Conservation (phyloP, 257 asterid genomes). For the Pogostemon cablin region DNA sequence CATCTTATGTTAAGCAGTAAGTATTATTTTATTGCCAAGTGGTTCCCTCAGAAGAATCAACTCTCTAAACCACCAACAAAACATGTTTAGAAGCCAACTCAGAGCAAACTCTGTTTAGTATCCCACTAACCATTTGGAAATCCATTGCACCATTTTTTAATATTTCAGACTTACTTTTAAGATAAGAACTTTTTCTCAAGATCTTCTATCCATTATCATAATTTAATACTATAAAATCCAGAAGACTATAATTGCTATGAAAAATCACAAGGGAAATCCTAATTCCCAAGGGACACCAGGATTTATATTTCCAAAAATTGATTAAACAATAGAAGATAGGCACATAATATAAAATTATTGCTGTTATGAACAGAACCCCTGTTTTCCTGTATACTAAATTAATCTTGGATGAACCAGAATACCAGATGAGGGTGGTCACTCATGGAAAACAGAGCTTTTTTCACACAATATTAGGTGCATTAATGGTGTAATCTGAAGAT, state of each 20-base stretch:
- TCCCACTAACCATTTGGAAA: conserved; percentile 22
- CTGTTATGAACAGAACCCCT: neutral
- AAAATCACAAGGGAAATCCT: no score
- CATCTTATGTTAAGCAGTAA: conserved; percentile 13
- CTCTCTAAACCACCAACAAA: conserved; percentile 7
- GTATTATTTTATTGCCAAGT: conserved; percentile 18
- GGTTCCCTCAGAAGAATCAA: conserved; percentile 17
- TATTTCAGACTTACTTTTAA: neutral
- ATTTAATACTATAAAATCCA: no score
- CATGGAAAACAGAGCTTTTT: conserved; percentile 34
- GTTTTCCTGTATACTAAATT: neutral
- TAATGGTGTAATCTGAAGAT: conserved; percentile 22
- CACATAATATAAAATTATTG: neutral
- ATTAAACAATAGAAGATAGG: no score
- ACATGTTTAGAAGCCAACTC: conserved; percentile 28
- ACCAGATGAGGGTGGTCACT: conserved; percentile 8
- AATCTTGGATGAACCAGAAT: neutral
- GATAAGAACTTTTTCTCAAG: neutral
- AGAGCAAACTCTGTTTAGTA: conserved; percentile 11
- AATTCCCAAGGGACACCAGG: no score
- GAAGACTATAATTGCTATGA: no score
- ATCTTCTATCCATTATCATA: neutral
- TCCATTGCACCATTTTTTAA: conserved; percentile 3
- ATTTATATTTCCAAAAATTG: no score
- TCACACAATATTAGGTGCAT: conserved; percentile 39